These are phyloP conservation scores for Sonneratia alba DNA, from an alignment of 345 rosid species.

Conservation along the genomic window DNA sequence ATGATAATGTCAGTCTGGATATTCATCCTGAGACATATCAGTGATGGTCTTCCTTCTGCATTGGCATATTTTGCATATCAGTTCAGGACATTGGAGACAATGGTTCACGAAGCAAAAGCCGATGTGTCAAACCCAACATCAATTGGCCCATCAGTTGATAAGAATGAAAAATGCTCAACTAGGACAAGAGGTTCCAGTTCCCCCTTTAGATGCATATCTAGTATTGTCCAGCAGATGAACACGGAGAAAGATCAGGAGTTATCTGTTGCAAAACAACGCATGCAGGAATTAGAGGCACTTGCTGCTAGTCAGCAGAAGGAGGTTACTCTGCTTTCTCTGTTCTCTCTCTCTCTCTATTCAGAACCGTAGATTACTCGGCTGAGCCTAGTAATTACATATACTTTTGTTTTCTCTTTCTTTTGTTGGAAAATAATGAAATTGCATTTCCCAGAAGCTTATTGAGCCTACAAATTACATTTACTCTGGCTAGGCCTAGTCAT, in stretches of 20 bases:
- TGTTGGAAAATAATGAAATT: neutral
- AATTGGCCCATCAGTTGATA: conserved; percentile 27
- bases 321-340: conserved; percentile 27
- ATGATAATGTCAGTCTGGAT: neutral
- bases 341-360: neutral
- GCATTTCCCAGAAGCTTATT: neutral
- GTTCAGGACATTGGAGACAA: conserved; percentile 72
- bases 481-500: no score
- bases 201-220: conserved; percentile 84
- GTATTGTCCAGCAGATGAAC: conserved; percentile 79
- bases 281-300: conserved; percentile 61
- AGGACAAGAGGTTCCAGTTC: conserved; percentile 86
- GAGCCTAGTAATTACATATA: neutral
- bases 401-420: neutral
- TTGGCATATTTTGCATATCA: conserved; percentile 21
- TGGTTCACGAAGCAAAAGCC: conserved; percentile 53
- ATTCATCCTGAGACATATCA: neutral
- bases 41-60: neutral
- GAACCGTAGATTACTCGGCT: neutral
- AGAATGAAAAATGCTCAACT: conserved; percentile 39
- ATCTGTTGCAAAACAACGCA: conserved; percentile 47
- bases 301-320: conserved; percentile 63
- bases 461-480: no score
- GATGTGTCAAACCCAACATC: conserved; percentile 40
- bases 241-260: conserved; percentile 74